Base-by-base conservation (phyloP, 768 basidiomycete species). In the Leucosporidium yakuticum region DNA sequence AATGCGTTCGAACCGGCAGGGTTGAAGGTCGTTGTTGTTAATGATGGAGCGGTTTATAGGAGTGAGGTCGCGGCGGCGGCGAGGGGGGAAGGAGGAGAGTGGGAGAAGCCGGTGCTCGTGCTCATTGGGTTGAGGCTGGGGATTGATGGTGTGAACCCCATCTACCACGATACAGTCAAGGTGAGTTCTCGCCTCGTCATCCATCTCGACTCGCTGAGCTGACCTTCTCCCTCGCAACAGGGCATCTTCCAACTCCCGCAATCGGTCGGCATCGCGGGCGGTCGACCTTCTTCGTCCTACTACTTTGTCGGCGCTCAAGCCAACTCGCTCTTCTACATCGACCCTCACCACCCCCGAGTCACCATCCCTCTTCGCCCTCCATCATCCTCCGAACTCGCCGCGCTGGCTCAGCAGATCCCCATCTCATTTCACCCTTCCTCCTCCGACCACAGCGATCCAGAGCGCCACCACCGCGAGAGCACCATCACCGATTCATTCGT, bases 291-390 rank as follows among this genome's bases (percentile, higher is more conserved):
- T n/a, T 93, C 91, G 0, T 96, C 93, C 0, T 98, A 96, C 78
- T 99, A 98, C 79, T 99, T 99, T 76, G 90, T 99, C 58, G 95
- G 91, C 21, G 84, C 87, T 0, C 95, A 99, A 77, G 88, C 87
- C 4, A 89, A 93, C 70, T 88, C 86, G 59, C 83, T 98, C 11
- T 80, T 80, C 77, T 81, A 81, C 74, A 78, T 81, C 65, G 81
- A 82, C 69, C 81, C 81, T 17, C 81, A 81, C 63, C 75, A 75
- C 44, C 67, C 73, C 87, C 91, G 76, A 89, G 91, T 75, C 84
- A 90, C 47, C 87, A 90, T 79, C 88, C 88, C 2, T 87, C 89
- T 75, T 85, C 71, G 65, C 23, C 60, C 58, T 4, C 68, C 68
- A 15, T 62, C 68, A 17, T 60, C 69, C 27, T 14, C 19, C 29